Evolutionary conservation across 139 green algal genomes (phyloP).

Genomic region (Choricystis sp.): DNA sequence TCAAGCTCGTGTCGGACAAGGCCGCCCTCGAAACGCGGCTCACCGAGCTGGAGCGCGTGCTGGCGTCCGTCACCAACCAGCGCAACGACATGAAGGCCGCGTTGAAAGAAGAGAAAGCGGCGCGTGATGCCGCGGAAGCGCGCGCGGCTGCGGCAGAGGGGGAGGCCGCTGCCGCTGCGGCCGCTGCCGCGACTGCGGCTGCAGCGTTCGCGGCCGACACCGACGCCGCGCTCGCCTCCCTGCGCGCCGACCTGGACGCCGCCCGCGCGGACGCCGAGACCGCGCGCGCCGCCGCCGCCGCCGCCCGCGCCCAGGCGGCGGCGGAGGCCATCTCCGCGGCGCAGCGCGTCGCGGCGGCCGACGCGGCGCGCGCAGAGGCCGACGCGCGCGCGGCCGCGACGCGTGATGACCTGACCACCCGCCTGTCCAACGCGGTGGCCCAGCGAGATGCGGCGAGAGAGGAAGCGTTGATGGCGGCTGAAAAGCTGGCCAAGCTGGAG

Average conservation of each 20-base stretch:
- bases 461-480: constrained; percentile 33
- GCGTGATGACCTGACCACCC: constrained; percentile 25
- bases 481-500: constrained; percentile 27
- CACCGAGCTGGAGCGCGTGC: constrained; percentile 44
- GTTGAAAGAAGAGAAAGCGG: constrained; percentile 27
- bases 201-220: neutral
- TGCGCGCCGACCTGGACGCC: constrained; percentile 14
- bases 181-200: neutral
- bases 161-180: neutral
- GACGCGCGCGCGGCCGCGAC: constrained; percentile 6
- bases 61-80: constrained; percentile 66
- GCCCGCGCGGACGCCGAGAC: constrained; percentile 6
- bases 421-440: constrained; percentile 66
- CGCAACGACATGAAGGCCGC: constrained; percentile 61
- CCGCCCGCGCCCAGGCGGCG: constrained; percentile 12
- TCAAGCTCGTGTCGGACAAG: constrained; percentile 82
- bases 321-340: constrained; percentile 8
- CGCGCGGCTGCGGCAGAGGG: neutral
- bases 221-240: constrained; percentile 1
- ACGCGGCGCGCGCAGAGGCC: constrained; percentile 4
- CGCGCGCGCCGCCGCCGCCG: neutral
- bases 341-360: neutral
- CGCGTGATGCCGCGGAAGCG: constrained; percentile 15
- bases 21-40: constrained; percentile 50
- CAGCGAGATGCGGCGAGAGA: constrained; percentile 70